phyloP scores from a whole-genome alignment of 2,329 filamentous ascomycete genomes.

The Fusarium piperis region DNA sequence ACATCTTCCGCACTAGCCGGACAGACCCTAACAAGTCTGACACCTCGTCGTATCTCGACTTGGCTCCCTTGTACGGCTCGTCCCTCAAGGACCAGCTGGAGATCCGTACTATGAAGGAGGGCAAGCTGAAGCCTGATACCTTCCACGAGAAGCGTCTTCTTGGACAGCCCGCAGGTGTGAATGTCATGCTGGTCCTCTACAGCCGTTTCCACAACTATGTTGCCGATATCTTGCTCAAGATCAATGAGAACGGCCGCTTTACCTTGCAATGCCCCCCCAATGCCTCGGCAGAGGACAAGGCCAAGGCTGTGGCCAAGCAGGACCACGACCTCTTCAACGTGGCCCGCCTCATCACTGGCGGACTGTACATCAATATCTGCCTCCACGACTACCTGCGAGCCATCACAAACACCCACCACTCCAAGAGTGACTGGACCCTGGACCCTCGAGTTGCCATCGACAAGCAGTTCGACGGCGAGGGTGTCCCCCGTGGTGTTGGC shows the following conservation, averaged over 20 bases:
- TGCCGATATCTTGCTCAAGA: conserved; percentile 67
- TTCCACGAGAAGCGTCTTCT: conserved; percentile 73
- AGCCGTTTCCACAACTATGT: conserved; percentile 76
- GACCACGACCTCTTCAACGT: conserved; percentile 67
- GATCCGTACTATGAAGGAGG: conserved; percentile 71
- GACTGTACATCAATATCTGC: conserved; percentile 66
- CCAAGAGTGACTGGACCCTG: conserved; percentile 68
- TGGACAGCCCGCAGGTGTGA: conserved; percentile 75
- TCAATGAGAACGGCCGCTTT: conserved; percentile 75
- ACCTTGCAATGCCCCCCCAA: conserved; percentile 10
- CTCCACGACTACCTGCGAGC: conserved; percentile 69
- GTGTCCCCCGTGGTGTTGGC: conserved; percentile 65
- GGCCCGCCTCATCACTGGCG: conserved; percentile 54
- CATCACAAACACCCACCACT: conserved; percentile 68
- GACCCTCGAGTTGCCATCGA: conserved; percentile 70
- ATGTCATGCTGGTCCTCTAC: conserved; percentile 74
- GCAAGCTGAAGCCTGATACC: conserved; percentile 76
- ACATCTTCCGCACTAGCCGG: conserved; percentile 58
- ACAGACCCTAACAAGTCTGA: conserved; percentile 70
- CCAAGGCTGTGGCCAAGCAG: conserved; percentile 52
- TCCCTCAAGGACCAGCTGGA: conserved; percentile 69
- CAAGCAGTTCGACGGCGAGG: conserved; percentile 53
- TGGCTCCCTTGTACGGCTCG: conserved; percentile 77
- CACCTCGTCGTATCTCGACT: conserved; percentile 79
- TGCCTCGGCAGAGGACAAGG: conserved; percentile 39